phyloP scores from a whole-genome alignment of 805 yeast species.

The Monosporozyma servazzii region DNA sequence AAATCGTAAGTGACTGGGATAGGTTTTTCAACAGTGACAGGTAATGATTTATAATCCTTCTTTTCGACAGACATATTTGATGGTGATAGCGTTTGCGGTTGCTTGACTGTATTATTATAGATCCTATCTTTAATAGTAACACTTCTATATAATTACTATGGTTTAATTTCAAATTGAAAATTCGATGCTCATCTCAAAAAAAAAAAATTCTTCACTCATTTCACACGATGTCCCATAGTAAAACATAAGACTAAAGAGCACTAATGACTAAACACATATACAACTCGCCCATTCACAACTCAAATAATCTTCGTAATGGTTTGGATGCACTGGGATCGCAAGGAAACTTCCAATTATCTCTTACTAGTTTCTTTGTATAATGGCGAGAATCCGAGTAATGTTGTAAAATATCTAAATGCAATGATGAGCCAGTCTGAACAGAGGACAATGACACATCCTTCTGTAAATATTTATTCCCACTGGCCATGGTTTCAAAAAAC shows the following conservation, averaged over 20 bases:
- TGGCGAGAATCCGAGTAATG: slow-evolving; percentile 25
- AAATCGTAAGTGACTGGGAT: slow-evolving; percentile 84
- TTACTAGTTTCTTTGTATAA: slow-evolving; percentile 23
- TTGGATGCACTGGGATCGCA: slow-evolving; percentile 18
- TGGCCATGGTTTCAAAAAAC: slow-evolving; percentile 29
- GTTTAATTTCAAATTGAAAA: background rate
- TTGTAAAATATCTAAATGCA: slow-evolving; percentile 31
- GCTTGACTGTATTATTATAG: background rate
- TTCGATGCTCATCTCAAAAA: slow-evolving; percentile 1
- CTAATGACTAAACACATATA: background rate
- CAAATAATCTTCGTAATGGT: slow-evolving; percentile 22
- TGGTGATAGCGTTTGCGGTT: background rate
- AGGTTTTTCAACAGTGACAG: slow-evolving; percentile 82
- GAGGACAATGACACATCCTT: slow-evolving; percentile 18
- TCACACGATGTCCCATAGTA: background rate
- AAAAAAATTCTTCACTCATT: background rate
- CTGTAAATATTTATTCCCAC: slow-evolving; percentile 21
- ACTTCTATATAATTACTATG: background rate
- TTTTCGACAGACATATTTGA: background rate
- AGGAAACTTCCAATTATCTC: slow-evolving; percentile 20
- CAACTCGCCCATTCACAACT: slow-evolving; percentile 12
- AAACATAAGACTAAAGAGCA: background rate
- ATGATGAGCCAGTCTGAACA: slow-evolving; percentile 1
- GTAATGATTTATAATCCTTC: slow-evolving; percentile 28
- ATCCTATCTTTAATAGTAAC: background rate